A percentile compares a stretch with the other conserved stretches of the same genome.
phyloP scores from a whole-genome alignment of 306 rosid species.

The Canavalia ensiformis region DNA sequence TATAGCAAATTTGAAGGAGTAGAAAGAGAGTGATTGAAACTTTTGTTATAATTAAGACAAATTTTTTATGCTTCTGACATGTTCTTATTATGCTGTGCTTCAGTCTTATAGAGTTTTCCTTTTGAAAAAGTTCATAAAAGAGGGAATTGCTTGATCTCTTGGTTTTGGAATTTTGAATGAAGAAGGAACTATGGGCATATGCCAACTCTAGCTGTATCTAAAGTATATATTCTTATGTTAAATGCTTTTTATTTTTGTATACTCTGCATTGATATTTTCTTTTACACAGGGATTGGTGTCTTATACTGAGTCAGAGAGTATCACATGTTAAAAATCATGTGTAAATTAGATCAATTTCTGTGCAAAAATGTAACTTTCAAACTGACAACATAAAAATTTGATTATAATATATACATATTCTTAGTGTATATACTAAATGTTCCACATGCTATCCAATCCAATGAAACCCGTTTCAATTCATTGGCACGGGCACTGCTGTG shows the following conservation, averaged over 20 bases:
- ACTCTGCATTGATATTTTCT: not conserved
- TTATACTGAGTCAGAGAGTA: not conserved
- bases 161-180: slow-evolving; percentile 77
- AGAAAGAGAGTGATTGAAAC: not conserved
- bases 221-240: slow-evolving; percentile 50
- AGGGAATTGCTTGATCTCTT: slow-evolving; percentile 72
- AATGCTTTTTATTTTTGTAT: not conserved
- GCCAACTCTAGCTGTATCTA: slow-evolving; percentile 39
- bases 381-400: not conserved
- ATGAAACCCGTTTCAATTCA: not conserved
- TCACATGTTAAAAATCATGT: not conserved
- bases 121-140: slow-evolving; percentile 48
- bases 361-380: not conserved
- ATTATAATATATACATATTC: not conserved
- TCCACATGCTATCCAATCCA: not conserved
- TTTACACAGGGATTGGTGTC: slow-evolving; percentile 10
- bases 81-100: slow-evolving; percentile 32
- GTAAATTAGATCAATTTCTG: slow-evolving; percentile 8
- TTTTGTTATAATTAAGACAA: not conserved
- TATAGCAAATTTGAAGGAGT: not conserved
- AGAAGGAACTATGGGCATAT: slow-evolving; percentile 56
- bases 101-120: slow-evolving; percentile 51
- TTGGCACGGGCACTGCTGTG: no score
- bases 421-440: not conserved
- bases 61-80: slow-evolving; percentile 36